These are phyloP conservation scores for Corymbia maculata DNA, from an alignment of 345 rosid genomes.

Conservation along the genomic window DNA sequence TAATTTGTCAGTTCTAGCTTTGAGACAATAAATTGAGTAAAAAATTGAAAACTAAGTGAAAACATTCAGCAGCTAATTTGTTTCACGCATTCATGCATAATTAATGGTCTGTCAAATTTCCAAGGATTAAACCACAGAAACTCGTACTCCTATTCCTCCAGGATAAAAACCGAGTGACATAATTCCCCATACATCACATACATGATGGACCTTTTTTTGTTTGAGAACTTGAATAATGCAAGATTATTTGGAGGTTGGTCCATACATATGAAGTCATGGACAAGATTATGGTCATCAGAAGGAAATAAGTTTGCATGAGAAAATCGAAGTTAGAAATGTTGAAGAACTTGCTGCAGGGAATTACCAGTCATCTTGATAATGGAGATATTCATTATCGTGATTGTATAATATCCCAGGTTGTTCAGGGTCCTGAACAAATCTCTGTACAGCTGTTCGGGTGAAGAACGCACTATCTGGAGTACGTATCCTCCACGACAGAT, in stretches of 20 bases:
- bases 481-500: conserved; percentile 72
- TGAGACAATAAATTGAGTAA: not conserved
- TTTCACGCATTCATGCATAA: not conserved
- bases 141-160: not conserved
- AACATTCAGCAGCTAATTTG: not conserved
- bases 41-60: not conserved
- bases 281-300: not conserved
- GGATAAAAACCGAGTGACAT: not conserved
- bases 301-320: not conserved
- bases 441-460: conserved; percentile 59
- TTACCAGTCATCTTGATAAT: conserved; percentile 97
- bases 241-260: not conserved
- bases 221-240: not conserved
- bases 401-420: conserved; percentile 73
- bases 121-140: not conserved
- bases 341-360: not conserved
- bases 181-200: not conserved
- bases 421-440: conserved; percentile 66
- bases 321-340: not conserved
- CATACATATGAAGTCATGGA: not conserved
- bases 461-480: conserved; percentile 75
- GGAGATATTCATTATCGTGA: conserved; percentile 91
- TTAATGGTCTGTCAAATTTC: not conserved
- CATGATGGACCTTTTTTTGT: not conserved
- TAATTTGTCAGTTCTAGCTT: not conserved